These are phyloP conservation scores for Arthroderma sp. DNA, from an alignment of 2,329 filamentous ascomycete genomes.

Conservation along the genomic window DNA sequence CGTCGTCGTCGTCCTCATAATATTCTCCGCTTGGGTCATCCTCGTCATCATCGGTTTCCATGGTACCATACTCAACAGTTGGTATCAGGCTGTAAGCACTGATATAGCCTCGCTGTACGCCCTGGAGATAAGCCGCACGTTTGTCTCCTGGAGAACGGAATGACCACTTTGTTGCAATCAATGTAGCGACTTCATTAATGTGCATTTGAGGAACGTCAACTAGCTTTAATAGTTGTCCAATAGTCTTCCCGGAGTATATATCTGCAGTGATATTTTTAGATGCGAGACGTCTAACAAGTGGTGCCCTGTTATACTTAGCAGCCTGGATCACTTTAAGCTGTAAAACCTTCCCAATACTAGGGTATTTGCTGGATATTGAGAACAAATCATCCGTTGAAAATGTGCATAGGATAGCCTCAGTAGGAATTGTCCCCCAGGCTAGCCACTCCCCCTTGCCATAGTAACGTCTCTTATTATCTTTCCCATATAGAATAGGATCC, in stretches of 20 bases:
- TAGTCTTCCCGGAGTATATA: slow-evolving; percentile 12
- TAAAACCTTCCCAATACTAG: slow-evolving; percentile 19
- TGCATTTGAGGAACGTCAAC: slow-evolving; percentile 18
- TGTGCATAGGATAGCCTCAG: slow-evolving; percentile 20
- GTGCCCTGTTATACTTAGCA: neutral
- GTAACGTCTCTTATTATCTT: slow-evolving; percentile 17
- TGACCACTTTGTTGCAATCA: slow-evolving; percentile 18
- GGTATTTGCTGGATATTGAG: slow-evolving; percentile 11
- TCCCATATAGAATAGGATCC: slow-evolving; percentile 5
- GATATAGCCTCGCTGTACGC: slow-evolving; percentile 9
- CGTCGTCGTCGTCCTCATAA: neutral
- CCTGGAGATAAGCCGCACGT: slow-evolving; percentile 8
- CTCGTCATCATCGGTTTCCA: slow-evolving; percentile 1
- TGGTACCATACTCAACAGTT: neutral
- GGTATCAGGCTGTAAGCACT: neutral
- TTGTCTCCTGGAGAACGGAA: slow-evolving; percentile 12
- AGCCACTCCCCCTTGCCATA: slow-evolving; percentile 24
- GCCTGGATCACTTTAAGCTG: slow-evolving; percentile 18
- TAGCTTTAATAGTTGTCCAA: slow-evolving; percentile 18
- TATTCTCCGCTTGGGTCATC: neutral
- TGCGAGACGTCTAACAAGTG: slow-evolving; percentile 10
- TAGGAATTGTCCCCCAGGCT: slow-evolving; percentile 24
- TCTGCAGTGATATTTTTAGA: slow-evolving; percentile 14
- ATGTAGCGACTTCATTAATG: slow-evolving; percentile 16
- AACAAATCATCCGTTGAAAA: slow-evolving; percentile 20